Percentiles rank a stretch among this genome's conserved stretches.
Evolutionary conservation across 306 rosid genomes (phyloP).

Genomic region (Quercus glauca): DNA sequence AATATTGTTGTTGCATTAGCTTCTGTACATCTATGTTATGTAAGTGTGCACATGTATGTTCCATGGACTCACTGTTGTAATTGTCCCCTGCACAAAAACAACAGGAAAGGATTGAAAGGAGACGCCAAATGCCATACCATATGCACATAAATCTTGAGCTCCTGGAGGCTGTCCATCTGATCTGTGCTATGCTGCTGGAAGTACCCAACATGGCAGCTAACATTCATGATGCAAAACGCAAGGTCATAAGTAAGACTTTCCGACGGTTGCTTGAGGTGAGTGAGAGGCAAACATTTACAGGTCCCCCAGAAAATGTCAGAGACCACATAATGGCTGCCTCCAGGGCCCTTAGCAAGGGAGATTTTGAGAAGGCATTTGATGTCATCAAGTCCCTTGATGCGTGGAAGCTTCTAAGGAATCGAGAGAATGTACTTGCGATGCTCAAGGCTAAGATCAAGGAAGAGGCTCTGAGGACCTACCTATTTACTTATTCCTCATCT

Average conservation of each 20-base stretch:
- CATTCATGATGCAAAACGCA: constrained; percentile 70
- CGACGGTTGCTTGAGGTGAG: constrained; percentile 77
- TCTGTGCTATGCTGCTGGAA: constrained; percentile 93
- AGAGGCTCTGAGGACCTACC: constrained; percentile 90
- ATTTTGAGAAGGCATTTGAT: constrained; percentile 63
- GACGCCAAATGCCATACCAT: constrained; percentile 98
- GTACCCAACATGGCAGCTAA: constrained; percentile 94
- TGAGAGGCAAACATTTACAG: constrained; percentile 81
- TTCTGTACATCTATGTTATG: background rate
- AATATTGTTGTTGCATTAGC: background rate
- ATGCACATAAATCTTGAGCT: constrained; percentile 99
- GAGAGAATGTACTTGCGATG: constrained; percentile 66
- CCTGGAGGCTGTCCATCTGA: constrained; percentile 83
- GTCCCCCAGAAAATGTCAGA: constrained; percentile 92
- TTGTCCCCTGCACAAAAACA: background rate
- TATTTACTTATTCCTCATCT: constrained; percentile 75
- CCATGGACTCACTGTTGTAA: background rate
- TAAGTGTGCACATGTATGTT: background rate
- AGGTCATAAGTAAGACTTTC: constrained; percentile 76
- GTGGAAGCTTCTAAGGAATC: constrained; percentile 79
- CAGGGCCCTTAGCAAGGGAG: constrained; percentile 74
- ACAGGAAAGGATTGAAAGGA: constrained; percentile 97
- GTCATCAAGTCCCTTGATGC: constrained; percentile 71
- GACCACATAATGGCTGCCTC: constrained; percentile 96
- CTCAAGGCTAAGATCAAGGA: constrained; percentile 80